Percentiles rank a stretch among this genome's conserved stretches.
Evolutionary conservation across 2,329 filamentous ascomycete species (phyloP).

Genomic region (Ophiostoma quercus): DNA sequence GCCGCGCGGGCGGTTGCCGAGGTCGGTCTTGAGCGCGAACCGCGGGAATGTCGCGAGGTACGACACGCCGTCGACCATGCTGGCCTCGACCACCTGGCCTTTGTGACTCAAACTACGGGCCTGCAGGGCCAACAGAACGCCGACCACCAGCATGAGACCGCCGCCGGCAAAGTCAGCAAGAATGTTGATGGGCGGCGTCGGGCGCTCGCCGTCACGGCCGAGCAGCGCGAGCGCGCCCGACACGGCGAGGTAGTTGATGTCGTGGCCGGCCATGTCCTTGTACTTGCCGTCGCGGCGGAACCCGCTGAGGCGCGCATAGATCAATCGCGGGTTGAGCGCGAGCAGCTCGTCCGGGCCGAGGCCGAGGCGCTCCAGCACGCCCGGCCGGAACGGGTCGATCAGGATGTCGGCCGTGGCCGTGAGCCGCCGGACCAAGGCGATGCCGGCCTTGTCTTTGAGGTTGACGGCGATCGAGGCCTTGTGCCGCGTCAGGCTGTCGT

Average conservation of each 20-base stretch:
- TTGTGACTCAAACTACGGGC: conserved; percentile 50
- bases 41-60: conserved; percentile 77
- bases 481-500: conserved; percentile 71
- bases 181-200: conserved; percentile 76
- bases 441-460: conserved; percentile 62
- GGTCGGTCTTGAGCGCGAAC: conserved; percentile 55
- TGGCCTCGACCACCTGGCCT: conserved; percentile 89
- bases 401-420: conserved; percentile 64
- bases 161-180: conserved; percentile 89
- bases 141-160: conserved; percentile 74
- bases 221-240: conserved; percentile 73
- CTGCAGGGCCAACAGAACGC: conserved; percentile 74
- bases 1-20: conserved; percentile 62
- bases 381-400: conserved; percentile 90
- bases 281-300: conserved; percentile 86
- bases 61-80: conserved; percentile 88
- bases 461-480: conserved; percentile 78
- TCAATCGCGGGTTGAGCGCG: conserved; percentile 64
- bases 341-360: conserved; percentile 67
- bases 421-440: conserved; percentile 62
- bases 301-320: conserved; percentile 82
- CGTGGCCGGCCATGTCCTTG: conserved; percentile 82
- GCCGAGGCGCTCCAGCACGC: conserved; percentile 78
- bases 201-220: conserved; percentile 62
- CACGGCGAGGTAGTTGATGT: conserved; percentile 94